Evolutionary conservation across 2,329 filamentous ascomycete species (phyloP).

Genomic region (Gaeumannomyces sp.): DNA sequence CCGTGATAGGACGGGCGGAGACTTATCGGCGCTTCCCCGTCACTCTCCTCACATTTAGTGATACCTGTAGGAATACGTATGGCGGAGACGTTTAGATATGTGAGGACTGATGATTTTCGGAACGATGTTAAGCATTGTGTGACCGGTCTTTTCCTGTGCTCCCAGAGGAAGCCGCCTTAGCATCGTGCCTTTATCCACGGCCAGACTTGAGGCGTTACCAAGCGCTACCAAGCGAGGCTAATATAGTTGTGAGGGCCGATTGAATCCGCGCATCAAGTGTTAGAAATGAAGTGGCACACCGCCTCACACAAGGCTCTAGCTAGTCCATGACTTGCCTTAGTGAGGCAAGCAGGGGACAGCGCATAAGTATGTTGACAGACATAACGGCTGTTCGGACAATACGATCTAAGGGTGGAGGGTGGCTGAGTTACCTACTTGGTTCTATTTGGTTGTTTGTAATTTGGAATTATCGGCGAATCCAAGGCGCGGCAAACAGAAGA

Average conservation of each 20-base stretch:
- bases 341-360: too few relatives aligned
- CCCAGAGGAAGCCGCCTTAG: not conserved
- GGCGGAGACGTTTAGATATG: not conserved
- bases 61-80: not conserved
- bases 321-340: not conserved
- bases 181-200: not conserved
- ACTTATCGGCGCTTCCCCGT: not conserved
- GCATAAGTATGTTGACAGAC: not conserved
- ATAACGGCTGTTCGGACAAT: not conserved
- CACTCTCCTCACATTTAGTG: not conserved
- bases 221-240: not conserved
- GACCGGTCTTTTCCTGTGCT: not conserved
- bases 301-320: not conserved
- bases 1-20: not conserved
- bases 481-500: too few relatives aligned
- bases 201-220: not conserved
- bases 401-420: not conserved
- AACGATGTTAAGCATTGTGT: not conserved
- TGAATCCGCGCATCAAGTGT: not conserved
- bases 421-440: too few relatives aligned
- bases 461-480: too few relatives aligned
- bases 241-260: not conserved
- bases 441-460: too few relatives aligned
- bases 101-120: not conserved
- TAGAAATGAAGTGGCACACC: not conserved